Evolutionary conservation across 1,284 basidiomycete species (phyloP).

Genomic region (Naganishia liquefaciens): DNA sequence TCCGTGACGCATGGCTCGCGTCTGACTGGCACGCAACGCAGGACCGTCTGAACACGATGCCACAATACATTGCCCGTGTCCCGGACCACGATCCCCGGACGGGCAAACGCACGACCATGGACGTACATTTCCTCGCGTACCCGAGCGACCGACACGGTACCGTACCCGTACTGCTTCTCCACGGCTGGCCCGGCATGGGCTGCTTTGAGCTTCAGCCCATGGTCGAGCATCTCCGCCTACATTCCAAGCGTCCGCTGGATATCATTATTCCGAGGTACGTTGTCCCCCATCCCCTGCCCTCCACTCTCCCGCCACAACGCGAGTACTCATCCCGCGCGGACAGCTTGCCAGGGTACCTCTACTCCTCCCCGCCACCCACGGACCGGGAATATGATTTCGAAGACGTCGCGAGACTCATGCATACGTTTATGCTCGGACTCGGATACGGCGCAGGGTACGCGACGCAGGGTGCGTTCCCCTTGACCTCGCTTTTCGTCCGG

Average conservation of each 20-base stretch:
- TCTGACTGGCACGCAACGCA: constrained; percentile 34
- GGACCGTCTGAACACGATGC: constrained; percentile 24
- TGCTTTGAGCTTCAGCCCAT: constrained; percentile 47
- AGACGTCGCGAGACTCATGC: constrained; percentile 43
- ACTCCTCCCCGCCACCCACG: constrained; percentile 44
- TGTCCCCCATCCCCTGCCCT: constrained; percentile 30
- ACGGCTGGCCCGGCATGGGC: constrained; percentile 51
- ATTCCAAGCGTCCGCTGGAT: constrained; percentile 37
- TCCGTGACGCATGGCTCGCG: constrained; percentile 28
- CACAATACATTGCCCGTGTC: constrained; percentile 18
- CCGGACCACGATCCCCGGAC: constrained; percentile 15
- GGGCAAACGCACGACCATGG: constrained; percentile 14
- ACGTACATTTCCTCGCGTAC: constrained; percentile 47
- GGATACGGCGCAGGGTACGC: constrained; percentile 47
- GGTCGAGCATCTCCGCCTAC: constrained; percentile 37
- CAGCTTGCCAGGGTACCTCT: constrained; percentile 47
- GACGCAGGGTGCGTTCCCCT: constrained; percentile 43
- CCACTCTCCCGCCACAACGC: constrained; percentile 35
- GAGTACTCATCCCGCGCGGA: no score
- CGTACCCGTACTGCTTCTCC: constrained; percentile 45
- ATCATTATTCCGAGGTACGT: constrained; percentile 28
- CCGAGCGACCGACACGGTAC: constrained; percentile 40
- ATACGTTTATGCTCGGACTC: constrained; percentile 50
- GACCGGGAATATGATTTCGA: constrained; percentile 44
- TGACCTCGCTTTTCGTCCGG: constrained; percentile 25